Conservation (phyloP, 305 asterid genomes). For the Fraxinus ornus region DNA sequence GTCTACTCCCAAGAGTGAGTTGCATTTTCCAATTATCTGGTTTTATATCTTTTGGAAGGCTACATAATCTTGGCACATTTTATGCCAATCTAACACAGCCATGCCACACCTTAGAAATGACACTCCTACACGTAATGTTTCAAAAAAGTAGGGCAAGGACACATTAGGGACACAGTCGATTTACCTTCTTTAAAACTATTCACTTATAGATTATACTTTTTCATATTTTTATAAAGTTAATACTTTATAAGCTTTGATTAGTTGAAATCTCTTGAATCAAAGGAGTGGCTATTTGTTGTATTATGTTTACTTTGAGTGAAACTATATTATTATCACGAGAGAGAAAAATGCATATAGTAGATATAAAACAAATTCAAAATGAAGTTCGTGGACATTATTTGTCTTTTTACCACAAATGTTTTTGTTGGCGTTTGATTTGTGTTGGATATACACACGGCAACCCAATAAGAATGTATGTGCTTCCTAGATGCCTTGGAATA, state of each 20-base stretch:
- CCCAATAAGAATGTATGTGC: not conserved
- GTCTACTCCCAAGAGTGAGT: slow-evolving; percentile 83
- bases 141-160: not conserved
- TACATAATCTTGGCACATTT: not conserved
- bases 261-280: not conserved
- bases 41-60: not conserved
- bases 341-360: not conserved
- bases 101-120: not conserved
- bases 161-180: not conserved
- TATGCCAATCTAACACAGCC: not conserved
- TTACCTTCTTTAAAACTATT: not conserved
- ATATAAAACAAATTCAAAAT: not conserved
- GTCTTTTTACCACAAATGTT: not conserved
- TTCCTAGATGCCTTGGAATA: not conserved
- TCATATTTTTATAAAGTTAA: not conserved
- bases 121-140: not conserved
- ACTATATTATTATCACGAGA: not conserved
- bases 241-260: no score
- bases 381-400: not conserved
- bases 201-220: not conserved
- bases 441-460: not conserved
- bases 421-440: not conserved
- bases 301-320: not conserved
- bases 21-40: not conserved
- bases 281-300: not conserved